Evolutionary conservation across 2,329 filamentous ascomycete genomes (phyloP).

Genomic region (Apiospora phragmitis): DNA sequence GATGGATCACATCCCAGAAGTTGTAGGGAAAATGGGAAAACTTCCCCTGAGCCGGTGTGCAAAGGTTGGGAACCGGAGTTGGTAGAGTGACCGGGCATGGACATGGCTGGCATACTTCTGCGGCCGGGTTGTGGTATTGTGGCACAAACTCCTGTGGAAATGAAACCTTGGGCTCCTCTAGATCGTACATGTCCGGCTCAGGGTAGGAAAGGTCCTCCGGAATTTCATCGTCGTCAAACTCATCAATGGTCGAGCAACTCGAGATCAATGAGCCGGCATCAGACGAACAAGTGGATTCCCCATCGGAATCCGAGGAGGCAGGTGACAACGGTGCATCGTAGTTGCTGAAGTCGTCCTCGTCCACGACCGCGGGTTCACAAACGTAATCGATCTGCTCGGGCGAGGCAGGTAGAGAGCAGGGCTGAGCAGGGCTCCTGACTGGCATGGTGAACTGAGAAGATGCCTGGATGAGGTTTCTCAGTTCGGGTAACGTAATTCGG

Average conservation of each 20-base stretch:
- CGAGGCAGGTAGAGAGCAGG: slow-evolving; percentile 41
- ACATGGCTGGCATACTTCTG: slow-evolving; percentile 36
- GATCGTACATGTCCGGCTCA: slow-evolving; percentile 45
- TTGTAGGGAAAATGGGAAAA: slow-evolving; percentile 45
- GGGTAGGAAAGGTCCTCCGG: slow-evolving; percentile 33
- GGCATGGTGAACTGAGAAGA: slow-evolving; percentile 73
- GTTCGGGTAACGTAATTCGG: slow-evolving; percentile 78
- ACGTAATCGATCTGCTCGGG: slow-evolving; percentile 49
- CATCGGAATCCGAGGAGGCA: slow-evolving; percentile 45
- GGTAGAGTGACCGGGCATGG: slow-evolving; percentile 33
- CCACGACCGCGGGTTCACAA: slow-evolving; percentile 47
- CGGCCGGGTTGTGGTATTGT: slow-evolving; percentile 42
- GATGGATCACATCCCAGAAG: slow-evolving; percentile 50
- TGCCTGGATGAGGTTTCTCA: slow-evolving; percentile 73
- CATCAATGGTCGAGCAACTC: slow-evolving; percentile 53
- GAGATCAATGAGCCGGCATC: slow-evolving; percentile 58
- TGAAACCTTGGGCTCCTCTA: slow-evolving; percentile 44
- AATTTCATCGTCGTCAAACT: slow-evolving; percentile 48
- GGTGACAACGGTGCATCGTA: slow-evolving; percentile 49
- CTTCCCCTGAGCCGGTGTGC: slow-evolving; percentile 30
- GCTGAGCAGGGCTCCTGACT: slow-evolving; percentile 31
- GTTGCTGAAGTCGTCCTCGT: slow-evolving; percentile 37
- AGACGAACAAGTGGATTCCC: slow-evolving; percentile 46
- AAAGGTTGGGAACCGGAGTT: not conserved
- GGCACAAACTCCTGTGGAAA: slow-evolving; percentile 50